Conservation (phyloP, 2,329 filamentous ascomycete species). For the Leptographium wingfieldii region DNA sequence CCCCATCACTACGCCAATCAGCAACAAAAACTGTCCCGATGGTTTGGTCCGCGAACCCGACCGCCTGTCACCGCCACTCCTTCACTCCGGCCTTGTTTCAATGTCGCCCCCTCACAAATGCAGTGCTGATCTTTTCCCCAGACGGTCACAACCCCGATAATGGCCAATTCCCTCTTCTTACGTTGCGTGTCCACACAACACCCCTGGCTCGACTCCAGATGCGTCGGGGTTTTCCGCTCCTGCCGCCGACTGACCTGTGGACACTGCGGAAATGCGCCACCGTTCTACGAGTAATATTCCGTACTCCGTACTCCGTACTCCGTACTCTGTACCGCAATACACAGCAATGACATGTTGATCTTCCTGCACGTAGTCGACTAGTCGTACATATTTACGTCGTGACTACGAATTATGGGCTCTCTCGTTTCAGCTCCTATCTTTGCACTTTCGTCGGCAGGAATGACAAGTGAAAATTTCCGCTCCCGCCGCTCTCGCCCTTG, state of each 20-base stretch:
- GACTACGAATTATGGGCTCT: too few relatives aligned
- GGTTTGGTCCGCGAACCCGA: conserved; percentile 4
- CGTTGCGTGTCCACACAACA: background rate
- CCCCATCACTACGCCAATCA: background rate
- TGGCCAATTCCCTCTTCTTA: background rate
- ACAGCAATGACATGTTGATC: background rate
- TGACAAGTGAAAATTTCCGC: too few relatives aligned
- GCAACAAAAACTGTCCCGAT: background rate
- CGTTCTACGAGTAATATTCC: background rate
- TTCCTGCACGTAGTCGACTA: too few relatives aligned
- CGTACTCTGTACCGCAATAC: background rate
- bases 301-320: background rate
- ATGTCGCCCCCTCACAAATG: background rate
- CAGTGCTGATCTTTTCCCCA: background rate
- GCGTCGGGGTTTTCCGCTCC: too few relatives aligned
- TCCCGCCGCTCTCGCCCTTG: background rate
- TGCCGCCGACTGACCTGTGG: too few relatives aligned
- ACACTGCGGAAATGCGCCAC: background rate
- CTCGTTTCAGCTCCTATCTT: too few relatives aligned
- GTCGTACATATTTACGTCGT: too few relatives aligned
- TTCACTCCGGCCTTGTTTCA: background rate
- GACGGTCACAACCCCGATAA: background rate
- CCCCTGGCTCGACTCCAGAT: background rate
- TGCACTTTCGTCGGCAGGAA: too few relatives aligned
- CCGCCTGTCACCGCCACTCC: conserved; percentile 2